Evolutionary conservation across 176 grass and related monocot genomes (phyloP), one percentile per base, ranked within the genome.

Genomic region (Musa itinerans): DNA sequence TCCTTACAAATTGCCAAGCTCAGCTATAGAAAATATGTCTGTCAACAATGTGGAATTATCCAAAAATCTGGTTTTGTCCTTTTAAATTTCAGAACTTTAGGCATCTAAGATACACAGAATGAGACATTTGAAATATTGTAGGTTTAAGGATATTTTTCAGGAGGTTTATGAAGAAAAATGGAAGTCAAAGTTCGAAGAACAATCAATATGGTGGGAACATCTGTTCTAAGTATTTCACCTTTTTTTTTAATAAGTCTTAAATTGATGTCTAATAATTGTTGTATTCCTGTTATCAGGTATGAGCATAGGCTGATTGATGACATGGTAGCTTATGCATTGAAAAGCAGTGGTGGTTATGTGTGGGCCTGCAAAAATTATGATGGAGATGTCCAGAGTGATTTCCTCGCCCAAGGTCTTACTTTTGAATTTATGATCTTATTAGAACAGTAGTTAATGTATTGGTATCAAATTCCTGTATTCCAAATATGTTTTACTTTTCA

Each of bases 301-400:
- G 93, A 97, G 54, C 93, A 97, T 71, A 87, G 93, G 68, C 88
- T 97, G 55, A 97, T 97, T 63, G 93, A 97, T 85, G 93, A 97
- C 85, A 97, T 97, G 93, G 93, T 97, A 68, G 93, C 93, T 5
- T 97, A 97, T 87, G 93, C 93, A 56, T 76, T 97, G 54, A 96
- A 96, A 89, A 96, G 93, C 17, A 89, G 92, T 74, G 93, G 93
- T 56, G 93, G 79, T 49, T 96, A 96, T 77, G 93, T 96, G 49
- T 96, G 93, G 93, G 93, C 93, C 78, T 96, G 93, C 76, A 96
- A 96, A 75, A 96, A 96, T 64, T 96, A 96, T 20, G 93, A 96
- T 69, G 93, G 93, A 86, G 93, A 96, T 86, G 93, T 92, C 68
- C 90, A 93, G 87, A 93, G 93, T 76, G 93, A 97, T 80, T 97